Evolutionary conservation across 1,284 basidiomycete species (phyloP).

Genomic region (Boletellus sp.): DNA sequence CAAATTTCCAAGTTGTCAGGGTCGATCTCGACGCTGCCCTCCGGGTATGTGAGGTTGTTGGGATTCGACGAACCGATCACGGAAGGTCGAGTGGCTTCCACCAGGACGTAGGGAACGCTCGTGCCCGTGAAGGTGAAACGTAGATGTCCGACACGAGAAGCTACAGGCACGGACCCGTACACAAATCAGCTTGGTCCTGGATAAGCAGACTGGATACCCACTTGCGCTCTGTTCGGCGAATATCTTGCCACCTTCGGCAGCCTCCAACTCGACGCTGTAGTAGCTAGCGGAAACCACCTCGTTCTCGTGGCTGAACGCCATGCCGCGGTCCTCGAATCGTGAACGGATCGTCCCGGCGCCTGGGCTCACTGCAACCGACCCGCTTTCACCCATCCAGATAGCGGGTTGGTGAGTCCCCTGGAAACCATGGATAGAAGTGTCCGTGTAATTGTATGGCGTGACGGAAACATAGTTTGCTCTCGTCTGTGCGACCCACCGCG

Average conservation of each 20-base stretch:
- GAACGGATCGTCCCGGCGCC: slow-evolving; percentile 53
- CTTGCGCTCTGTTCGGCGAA: slow-evolving; percentile 69
- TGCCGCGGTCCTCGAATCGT: slow-evolving; percentile 57
- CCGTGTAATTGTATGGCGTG: slow-evolving; percentile 75
- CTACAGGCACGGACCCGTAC: slow-evolving; percentile 34
- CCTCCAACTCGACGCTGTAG: slow-evolving; percentile 61
- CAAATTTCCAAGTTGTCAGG: slow-evolving; percentile 52
- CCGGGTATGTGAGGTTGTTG: slow-evolving; percentile 58
- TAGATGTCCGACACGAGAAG: slow-evolving; percentile 76
- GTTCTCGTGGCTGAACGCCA: slow-evolving; percentile 53
- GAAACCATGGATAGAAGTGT: slow-evolving; percentile 65
- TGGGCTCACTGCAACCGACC: slow-evolving; percentile 59
- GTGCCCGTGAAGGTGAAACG: slow-evolving; percentile 63
- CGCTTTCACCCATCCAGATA: slow-evolving; percentile 89
- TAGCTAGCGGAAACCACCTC: slow-evolving; percentile 68
- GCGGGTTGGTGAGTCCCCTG: slow-evolving; percentile 81
- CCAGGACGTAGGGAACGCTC: slow-evolving; percentile 55
- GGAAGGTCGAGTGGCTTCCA: slow-evolving; percentile 67
- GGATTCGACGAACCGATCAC: slow-evolving; percentile 60
- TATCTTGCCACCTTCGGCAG: slow-evolving; percentile 48
- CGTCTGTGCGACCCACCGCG: slow-evolving; percentile 74
- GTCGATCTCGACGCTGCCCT: slow-evolving; percentile 55
- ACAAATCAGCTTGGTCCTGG: slow-evolving; percentile 1
- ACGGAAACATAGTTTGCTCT: slow-evolving; percentile 72
- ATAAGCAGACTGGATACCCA: slow-evolving; percentile 36